These are phyloP conservation scores for Urostyla sp. DNA, from an alignment of 73 alveolate genomes.

Conservation along the genomic window DNA sequence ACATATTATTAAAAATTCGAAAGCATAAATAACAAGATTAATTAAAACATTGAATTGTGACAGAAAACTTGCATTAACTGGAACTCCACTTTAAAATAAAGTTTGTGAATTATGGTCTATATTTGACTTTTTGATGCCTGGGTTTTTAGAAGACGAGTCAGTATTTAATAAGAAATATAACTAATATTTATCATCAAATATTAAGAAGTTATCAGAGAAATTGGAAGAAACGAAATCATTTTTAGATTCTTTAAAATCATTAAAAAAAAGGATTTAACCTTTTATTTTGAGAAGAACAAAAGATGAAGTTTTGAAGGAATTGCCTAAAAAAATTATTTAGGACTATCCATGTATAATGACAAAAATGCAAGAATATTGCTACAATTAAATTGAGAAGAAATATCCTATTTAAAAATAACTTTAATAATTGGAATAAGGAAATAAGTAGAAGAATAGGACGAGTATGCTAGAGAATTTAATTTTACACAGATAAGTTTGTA, in stretches of 20 bases:
- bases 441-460: background rate
- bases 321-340: conserved; percentile 97
- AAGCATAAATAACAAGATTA: conserved; percentile 85
- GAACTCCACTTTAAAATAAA: conserved; percentile 99
- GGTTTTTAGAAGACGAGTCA: conserved; percentile 97
- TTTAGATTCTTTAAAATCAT: conserved; percentile 82
- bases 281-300: conserved; percentile 96
- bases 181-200: conserved; percentile 86
- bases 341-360: conserved; percentile 94
- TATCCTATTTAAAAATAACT: conserved; percentile 38
- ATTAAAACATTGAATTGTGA: conserved; percentile 86
- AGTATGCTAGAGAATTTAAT: conserved; percentile 50
- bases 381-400: conserved; percentile 26
- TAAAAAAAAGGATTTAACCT: conserved; percentile 93
- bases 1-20: conserved; percentile 95
- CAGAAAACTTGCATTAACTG: conserved; percentile 95
- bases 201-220: conserved; percentile 84
- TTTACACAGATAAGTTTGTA: conserved; percentile 89
- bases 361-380: conserved; percentile 65
- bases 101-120: conserved; percentile 99
- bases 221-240: conserved; percentile 87
- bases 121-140: conserved; percentile 98
- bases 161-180: conserved; percentile 93
- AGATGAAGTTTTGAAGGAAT: conserved; percentile 92
- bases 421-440: conserved; percentile 5